Conservation (phyloP, 2,329 filamentous ascomycete genomes). For the Fusarium vanettenii region DNA sequence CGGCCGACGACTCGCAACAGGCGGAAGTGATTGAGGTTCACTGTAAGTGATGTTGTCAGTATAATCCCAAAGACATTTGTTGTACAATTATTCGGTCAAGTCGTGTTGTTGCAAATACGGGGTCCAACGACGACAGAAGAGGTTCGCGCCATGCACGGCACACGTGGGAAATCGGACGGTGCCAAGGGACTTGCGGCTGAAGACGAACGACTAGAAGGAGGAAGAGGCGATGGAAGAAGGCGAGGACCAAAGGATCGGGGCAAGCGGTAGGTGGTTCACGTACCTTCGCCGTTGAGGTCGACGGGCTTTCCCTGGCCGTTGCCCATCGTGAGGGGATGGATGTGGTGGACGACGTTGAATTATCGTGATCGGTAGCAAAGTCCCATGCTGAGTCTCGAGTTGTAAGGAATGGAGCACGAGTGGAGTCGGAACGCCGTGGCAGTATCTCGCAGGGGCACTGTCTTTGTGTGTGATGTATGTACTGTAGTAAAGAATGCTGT, state of each 20-base stretch:
- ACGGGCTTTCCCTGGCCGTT: conserved; percentile 95
- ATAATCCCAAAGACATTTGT: background rate
- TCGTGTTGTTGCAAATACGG: background rate
- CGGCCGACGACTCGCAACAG: conserved; percentile 95
- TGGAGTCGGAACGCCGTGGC: conserved; percentile 41
- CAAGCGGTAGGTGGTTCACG: conserved; percentile 25
- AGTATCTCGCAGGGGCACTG: conserved; percentile 37
- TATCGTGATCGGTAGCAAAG: conserved; percentile 44
- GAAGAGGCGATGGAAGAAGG: conserved; percentile 14
- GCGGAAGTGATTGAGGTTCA: conserved; percentile 97
- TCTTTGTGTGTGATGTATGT: conserved; percentile 12
- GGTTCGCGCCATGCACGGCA: conserved; percentile 35
- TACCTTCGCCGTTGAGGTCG: conserved; percentile 93
- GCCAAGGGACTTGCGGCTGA: conserved; percentile 34
- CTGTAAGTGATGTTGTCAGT: conserved; percentile 58
- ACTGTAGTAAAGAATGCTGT: conserved; percentile 5
- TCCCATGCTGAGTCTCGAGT: conserved; percentile 45
- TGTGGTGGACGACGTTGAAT: conserved; percentile 44
- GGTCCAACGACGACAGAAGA: conserved; percentile 4
- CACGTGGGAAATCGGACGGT: conserved; percentile 39
- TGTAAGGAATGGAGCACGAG: conserved; percentile 32
- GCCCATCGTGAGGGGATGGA: conserved; percentile 72
- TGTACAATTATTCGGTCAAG: background rate
- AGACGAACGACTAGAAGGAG: conserved; percentile 17
- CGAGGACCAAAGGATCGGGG: background rate